Percentiles rank a stretch among this genome's conserved stretches.
These are phyloP conservation scores for Phascolomyces articulosus DNA, from an alignment of 371 early-diverging fungal genomes.

Conservation along the genomic window DNA sequence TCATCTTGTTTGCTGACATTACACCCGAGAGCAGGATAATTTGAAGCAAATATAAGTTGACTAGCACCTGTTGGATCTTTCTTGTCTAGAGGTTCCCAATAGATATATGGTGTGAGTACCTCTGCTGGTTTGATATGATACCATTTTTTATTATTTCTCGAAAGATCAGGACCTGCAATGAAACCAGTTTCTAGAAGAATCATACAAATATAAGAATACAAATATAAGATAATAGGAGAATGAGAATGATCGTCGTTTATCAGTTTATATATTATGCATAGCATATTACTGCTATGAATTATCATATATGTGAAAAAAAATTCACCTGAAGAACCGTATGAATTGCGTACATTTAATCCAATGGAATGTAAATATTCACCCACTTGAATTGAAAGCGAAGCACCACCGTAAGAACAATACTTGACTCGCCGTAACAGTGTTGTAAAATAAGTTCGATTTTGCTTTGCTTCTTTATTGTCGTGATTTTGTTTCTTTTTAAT, in stretches of 20 bases:
- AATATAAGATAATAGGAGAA: too few relatives aligned
- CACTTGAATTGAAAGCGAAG: not conserved
- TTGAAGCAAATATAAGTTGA: constrained; percentile 6
- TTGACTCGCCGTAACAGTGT: too few relatives aligned
- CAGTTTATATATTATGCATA: too few relatives aligned
- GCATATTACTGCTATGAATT: too few relatives aligned
- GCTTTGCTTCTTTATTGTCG: too few relatives aligned
- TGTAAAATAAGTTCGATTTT: too few relatives aligned
- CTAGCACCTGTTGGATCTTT: not conserved
- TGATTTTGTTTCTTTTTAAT: too few relatives aligned
- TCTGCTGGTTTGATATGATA: not conserved
- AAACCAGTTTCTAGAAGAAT: not conserved
- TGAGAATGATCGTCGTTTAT: too few relatives aligned
- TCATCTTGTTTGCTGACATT: constrained; percentile 21
- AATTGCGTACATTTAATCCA: constrained; percentile 9
- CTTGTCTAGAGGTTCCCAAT: constrained; percentile 14
- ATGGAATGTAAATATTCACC: constrained; percentile 5
- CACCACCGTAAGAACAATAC: constrained; percentile 7
- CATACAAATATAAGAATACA: too few relatives aligned
- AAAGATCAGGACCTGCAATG: not conserved
- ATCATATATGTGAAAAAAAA: too few relatives aligned
- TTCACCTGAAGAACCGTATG: constrained; percentile 15
- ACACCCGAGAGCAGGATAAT: constrained; percentile 16
- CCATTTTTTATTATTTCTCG: constrained; percentile 6
- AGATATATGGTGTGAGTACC: not conserved